A percentile compares a stretch with the other conserved stretches of the same genome.
Evolutionary conservation across 352 stramenopile species (phyloP).

Genomic region (Pythium volutum): DNA sequence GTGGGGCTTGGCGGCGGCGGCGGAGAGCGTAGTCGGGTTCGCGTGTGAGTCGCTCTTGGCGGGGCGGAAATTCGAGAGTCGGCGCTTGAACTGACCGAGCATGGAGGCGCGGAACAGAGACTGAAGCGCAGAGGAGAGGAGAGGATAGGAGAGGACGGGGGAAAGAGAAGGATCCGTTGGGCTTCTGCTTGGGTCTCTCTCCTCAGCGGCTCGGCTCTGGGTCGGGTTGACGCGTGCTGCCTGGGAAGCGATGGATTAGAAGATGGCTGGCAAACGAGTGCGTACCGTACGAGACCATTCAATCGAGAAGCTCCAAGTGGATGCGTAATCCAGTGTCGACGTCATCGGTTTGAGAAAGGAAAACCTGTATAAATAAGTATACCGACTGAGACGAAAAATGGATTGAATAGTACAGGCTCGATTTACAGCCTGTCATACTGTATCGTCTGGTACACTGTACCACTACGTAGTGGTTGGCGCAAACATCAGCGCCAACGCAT

Average conservation of each 20-base stretch:
- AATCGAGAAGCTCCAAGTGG: background rate
- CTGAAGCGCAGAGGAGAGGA: no score
- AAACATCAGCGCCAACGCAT: constrained; percentile 1
- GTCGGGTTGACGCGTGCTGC: no score
- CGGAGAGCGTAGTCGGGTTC: background rate
- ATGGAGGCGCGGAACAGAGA: background rate
- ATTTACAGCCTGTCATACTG: background rate
- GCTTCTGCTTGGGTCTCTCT: constrained; percentile 16
- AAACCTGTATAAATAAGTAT: constrained; percentile 9
- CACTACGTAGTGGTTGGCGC: constrained; percentile 2
- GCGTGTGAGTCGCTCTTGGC: constrained; percentile 9
- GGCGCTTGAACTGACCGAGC: constrained; percentile 18
- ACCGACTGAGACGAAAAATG: background rate
- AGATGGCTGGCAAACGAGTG: background rate
- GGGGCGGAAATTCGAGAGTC: constrained; percentile 22
- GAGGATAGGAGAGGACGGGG: no score
- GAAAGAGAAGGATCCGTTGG: constrained; percentile 9
- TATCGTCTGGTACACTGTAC: constrained; percentile 9
- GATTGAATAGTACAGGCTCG: background rate
- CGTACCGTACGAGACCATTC: constrained; percentile 9
- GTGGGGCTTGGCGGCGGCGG: constrained; percentile 1
- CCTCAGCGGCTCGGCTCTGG: background rate
- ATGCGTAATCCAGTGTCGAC: constrained; percentile 15
- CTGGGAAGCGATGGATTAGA: no score
- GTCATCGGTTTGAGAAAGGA: constrained; percentile 5